Conservation (phyloP, 2,329 filamentous ascomycete genomes). For the Stromatinia cepivora region DNA sequence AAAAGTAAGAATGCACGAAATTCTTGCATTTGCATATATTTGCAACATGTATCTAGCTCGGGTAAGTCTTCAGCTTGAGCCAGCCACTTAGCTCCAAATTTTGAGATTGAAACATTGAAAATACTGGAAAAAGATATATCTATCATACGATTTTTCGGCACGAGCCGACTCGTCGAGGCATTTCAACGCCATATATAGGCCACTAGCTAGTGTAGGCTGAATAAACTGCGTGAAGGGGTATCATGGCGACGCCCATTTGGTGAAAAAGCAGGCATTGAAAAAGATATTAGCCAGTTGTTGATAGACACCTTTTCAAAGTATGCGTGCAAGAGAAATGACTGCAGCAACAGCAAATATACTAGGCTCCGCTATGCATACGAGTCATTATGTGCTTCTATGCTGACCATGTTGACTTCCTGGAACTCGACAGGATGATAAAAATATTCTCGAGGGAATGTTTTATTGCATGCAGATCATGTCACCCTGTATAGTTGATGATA, state of each 20-base stretch:
- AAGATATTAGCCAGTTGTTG: neutral
- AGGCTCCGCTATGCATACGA: neutral
- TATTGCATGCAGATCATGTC: slow-evolving; percentile 9
- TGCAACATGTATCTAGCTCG: neutral
- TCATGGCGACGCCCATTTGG: neutral
- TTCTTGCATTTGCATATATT: neutral
- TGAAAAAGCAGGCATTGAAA: neutral
- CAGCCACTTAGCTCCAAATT: too few species aligned
- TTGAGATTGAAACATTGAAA: neutral
- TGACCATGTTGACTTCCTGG: neutral
- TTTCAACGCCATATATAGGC: too few species aligned
- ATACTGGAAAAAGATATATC: neutral
- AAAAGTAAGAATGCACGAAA: neutral
- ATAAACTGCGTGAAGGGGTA: neutral
- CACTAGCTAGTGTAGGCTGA: neutral
- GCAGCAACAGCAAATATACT: neutral
- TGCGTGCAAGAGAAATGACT: neutral
- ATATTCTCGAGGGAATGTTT: neutral
- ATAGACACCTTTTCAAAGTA: neutral
- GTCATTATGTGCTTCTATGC: neutral
- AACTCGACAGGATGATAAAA: neutral
- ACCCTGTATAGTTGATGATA: neutral
- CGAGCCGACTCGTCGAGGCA: too few species aligned
- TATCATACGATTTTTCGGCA: neutral
- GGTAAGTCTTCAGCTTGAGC: neutral